Evolutionary conservation across 345 rosid genomes (phyloP).

Genomic region (Acer negundo): DNA sequence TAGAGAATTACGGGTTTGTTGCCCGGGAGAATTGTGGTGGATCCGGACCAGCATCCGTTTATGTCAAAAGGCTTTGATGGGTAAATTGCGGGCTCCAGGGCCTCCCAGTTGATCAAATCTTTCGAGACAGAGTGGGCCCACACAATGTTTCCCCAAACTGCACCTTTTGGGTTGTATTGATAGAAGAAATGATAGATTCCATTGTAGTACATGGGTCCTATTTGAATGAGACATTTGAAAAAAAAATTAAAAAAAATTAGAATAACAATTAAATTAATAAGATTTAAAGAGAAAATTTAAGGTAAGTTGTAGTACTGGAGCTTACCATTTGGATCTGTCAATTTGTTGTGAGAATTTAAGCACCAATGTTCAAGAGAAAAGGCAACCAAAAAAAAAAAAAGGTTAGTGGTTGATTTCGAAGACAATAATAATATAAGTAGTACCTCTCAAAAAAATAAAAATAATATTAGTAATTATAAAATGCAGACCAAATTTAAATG

Average conservation of each 20-base stretch:
- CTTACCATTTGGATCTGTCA: conserved; percentile 47
- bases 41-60: conserved; percentile 91
- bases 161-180: conserved; percentile 84
- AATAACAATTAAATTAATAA: background rate
- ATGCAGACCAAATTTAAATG: too few relatives aligned
- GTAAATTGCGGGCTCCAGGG: conserved; percentile 67
- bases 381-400: background rate
- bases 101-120: conserved; percentile 77
- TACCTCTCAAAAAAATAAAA: too few relatives aligned
- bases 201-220: conserved; percentile 79
- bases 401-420: background rate
- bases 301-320: background rate
- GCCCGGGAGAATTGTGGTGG: conserved; percentile 65
- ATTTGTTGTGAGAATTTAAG: background rate
- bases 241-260: background rate
- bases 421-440: too few relatives aligned
- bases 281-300: background rate
- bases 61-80: conserved; percentile 72
- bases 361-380: background rate
- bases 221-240: background rate
- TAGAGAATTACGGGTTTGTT: conserved; percentile 68
- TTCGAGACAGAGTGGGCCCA: conserved; percentile 97
- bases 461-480: background rate
- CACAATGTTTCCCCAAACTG: conserved; percentile 94
- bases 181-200: conserved; percentile 87